phyloP scores from a whole-genome alignment of 208 protist genomes.

The Acanthamoeba comandoni region DNA sequence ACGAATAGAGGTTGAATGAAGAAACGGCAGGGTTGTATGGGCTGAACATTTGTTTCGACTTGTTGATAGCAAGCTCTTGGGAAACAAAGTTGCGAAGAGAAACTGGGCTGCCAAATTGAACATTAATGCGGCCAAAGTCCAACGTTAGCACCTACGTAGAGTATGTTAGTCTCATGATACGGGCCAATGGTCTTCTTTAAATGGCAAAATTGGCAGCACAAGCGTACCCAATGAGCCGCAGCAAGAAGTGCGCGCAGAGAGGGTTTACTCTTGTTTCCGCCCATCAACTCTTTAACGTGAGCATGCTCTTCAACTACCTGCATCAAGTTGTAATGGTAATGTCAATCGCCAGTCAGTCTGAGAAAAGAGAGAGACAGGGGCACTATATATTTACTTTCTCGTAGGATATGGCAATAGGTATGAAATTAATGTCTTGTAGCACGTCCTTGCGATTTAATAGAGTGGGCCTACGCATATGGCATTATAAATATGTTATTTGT shows the following conservation, averaged over 20 bases:
- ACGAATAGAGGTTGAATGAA: background rate
- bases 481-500: no score
- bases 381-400: conserved; percentile 75
- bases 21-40: no score
- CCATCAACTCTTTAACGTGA: conserved; percentile 78
- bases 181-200: no score
- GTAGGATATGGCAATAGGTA: conserved; percentile 81
- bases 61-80: conserved; percentile 38
- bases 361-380: background rate
- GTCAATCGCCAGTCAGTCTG: no score
- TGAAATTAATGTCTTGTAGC: conserved; percentile 77
- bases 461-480: no score
- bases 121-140: conserved; percentile 68
- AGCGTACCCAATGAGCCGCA: conserved; percentile 64
- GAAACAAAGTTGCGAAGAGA: conserved; percentile 15
- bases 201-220: no score
- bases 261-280: conserved; percentile 76
- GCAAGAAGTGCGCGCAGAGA: conserved; percentile 55
- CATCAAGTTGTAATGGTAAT: no score
- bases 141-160: no score
- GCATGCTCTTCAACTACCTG: conserved; percentile 80
- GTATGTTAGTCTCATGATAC: no score
- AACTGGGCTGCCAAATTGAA: conserved; percentile 71
- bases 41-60: background rate
- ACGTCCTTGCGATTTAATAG: no score